Evolutionary conservation across 306 rosid species (phyloP).

Genomic region (Vigna unguiculata): DNA sequence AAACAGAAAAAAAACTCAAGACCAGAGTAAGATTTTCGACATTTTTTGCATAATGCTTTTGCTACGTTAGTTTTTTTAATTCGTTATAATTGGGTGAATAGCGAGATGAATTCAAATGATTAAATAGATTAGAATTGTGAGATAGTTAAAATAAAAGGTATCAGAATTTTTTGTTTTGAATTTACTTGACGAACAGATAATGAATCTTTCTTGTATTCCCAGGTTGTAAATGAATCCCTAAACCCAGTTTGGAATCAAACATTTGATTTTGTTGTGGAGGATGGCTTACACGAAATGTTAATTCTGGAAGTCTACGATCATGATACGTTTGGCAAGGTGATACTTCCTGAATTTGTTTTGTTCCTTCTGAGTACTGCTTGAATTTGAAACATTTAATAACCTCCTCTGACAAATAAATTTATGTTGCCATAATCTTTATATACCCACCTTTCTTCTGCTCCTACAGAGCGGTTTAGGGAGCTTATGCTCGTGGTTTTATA

Average conservation of each 20-base stretch:
- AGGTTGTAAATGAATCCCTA: slow-evolving; percentile 84
- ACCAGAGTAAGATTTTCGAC: slow-evolving; percentile 75
- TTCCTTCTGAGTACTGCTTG: slow-evolving; percentile 9
- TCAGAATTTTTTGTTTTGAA: neutral
- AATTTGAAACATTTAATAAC: neutral
- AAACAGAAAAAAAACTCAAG: slow-evolving; percentile 72
- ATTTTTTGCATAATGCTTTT: neutral
- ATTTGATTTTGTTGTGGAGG: slow-evolving; percentile 95
- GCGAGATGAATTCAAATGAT: neutral
- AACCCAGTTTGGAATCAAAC: slow-evolving; percentile 98
- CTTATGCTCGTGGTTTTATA: neutral
- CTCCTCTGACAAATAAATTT: neutral
- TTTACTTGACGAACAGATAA: slow-evolving; percentile 25
- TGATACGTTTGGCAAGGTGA: slow-evolving; percentile 95
- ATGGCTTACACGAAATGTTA: slow-evolving; percentile 87
- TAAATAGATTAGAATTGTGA: neutral
- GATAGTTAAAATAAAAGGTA: neutral
- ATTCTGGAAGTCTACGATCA: slow-evolving; percentile 88
- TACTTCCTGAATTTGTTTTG: slow-evolving; percentile 16
- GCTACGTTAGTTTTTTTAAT: neutral
- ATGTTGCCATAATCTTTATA: neutral
- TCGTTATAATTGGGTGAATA: neutral
- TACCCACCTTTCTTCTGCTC: neutral
- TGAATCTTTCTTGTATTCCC: slow-evolving; percentile 32
- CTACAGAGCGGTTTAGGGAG: neutral